These are phyloP conservation scores for Chernovozyma sophiae-reginae DNA, from an alignment of 1,139 yeast species.

Conservation along the genomic window DNA sequence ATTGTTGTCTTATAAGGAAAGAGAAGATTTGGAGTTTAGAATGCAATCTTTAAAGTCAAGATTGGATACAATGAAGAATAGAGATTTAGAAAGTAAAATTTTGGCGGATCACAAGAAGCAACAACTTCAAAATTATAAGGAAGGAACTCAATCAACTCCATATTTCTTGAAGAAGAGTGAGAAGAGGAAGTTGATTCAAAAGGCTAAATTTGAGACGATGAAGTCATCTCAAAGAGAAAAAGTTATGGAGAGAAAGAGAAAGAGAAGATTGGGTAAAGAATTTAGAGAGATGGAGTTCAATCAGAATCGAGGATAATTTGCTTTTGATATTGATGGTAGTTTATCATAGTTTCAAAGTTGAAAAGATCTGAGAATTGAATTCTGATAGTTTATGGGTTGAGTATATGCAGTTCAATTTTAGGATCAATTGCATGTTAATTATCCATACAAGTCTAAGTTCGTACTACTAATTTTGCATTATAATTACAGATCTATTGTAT, in stretches of 20 bases:
- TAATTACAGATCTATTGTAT: not conserved
- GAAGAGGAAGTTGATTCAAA: constrained; percentile 77
- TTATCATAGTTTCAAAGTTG: no score
- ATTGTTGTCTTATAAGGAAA: constrained; percentile 44
- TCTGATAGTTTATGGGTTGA: no score
- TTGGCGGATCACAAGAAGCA: constrained; percentile 49
- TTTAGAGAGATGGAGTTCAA: constrained; percentile 70
- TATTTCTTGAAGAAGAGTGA: constrained; percentile 77
- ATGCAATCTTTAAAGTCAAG: constrained; percentile 67
- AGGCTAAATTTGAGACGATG: constrained; percentile 85
- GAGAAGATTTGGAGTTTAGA: constrained; percentile 48
- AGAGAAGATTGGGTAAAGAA: constrained; percentile 89
- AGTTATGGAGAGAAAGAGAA: constrained; percentile 89
- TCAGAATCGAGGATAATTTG: constrained; percentile 1
- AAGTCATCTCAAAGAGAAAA: constrained; percentile 77
- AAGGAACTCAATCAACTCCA: constrained; percentile 46
- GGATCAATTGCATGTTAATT: no score
- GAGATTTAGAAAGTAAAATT: constrained; percentile 70
- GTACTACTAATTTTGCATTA: not conserved
- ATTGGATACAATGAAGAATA: constrained; percentile 69
- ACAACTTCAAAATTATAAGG: constrained; percentile 41
- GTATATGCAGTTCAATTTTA: no score
- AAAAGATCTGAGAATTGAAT: no score
- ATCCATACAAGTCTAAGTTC: not conserved
- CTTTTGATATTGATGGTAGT: no score